These are phyloP conservation scores for Paxillus ammoniavirescens DNA, from an alignment of 768 basidiomycete genomes.

Conservation along the genomic window DNA sequence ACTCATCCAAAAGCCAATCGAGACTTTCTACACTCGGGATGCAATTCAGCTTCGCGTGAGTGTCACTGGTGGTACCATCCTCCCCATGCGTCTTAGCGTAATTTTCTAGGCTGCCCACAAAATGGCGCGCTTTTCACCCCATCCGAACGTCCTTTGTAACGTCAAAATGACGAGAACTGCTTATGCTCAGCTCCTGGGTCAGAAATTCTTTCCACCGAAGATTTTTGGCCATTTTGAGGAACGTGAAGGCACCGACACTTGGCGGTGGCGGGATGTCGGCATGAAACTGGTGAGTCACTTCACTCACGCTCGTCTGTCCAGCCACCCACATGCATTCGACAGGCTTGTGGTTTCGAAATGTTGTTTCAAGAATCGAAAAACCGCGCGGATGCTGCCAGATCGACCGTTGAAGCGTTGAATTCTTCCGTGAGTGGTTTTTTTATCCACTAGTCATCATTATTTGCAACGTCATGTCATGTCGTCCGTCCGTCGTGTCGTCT, in stretches of 20 bases:
- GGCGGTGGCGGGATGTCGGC: constrained; percentile 81
- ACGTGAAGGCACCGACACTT: constrained; percentile 59
- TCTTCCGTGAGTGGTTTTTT: constrained; percentile 45
- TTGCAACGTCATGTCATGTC: background rate
- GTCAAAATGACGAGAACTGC: constrained; percentile 86
- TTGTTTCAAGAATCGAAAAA: constrained; percentile 83
- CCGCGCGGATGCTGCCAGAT: constrained; percentile 40
- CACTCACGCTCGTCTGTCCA: background rate
- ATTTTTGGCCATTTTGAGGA: constrained; percentile 77
- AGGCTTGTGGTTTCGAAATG: constrained; percentile 98
- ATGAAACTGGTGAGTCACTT: constrained; percentile 78
- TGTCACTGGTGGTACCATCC: constrained; percentile 1
- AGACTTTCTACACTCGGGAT: constrained; percentile 95
- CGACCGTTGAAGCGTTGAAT: constrained; percentile 34
- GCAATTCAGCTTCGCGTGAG: constrained; percentile 83
- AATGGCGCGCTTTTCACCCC: constrained; percentile 88
- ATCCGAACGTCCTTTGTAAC: constrained; percentile 54
- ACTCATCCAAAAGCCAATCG: constrained; percentile 83
- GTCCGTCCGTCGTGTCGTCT: background rate
- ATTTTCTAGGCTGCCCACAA: constrained; percentile 74
- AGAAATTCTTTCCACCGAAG: constrained; percentile 90
- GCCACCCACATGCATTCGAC: constrained; percentile 1
- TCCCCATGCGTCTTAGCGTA: constrained; percentile 3
- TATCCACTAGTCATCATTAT: background rate
- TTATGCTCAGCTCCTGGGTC: constrained; percentile 90